A percentile compares a stretch with the other conserved stretches of the same genome.
phyloP scores from a whole-genome alignment of 257 asterid species.

The Nicotiana attenuata region DNA sequence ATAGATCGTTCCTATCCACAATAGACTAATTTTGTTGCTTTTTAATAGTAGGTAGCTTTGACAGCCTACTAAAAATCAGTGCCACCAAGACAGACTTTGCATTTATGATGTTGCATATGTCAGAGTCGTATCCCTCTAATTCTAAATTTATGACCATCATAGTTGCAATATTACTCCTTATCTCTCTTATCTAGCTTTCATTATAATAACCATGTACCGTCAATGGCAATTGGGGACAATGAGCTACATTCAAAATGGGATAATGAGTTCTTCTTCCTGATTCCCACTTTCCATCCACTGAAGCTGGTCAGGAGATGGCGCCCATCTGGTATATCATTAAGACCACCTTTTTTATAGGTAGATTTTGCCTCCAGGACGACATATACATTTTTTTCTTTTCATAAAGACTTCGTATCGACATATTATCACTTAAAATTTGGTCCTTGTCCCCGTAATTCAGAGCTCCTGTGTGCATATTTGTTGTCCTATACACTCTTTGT shows the following conservation, averaged over 20 bases:
- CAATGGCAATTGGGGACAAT: neutral
- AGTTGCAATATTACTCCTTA: neutral
- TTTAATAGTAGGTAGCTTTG: neutral
- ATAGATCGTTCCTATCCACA: neutral
- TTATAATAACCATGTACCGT: neutral
- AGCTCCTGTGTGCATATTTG: neutral
- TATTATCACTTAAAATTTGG: neutral
- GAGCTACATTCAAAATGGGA: neutral
- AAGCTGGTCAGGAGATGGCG: neutral
- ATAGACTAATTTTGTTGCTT: neutral
- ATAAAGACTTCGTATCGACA: neutral
- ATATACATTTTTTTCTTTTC: too few species aligned
- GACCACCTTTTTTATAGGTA: neutral
- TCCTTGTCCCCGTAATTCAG: neutral
- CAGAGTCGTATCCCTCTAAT: too few species aligned
- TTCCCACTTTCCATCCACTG: neutral
- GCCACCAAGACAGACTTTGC: neutral
- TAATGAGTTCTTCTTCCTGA: neutral
- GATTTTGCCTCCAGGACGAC: neutral
- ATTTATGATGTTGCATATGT: neutral
- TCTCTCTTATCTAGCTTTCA: neutral
- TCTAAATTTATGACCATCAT: too few species aligned
- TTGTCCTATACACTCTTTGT: neutral
- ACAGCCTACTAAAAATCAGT: neutral
- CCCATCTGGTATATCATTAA: neutral